These are phyloP conservation scores for Calocera cornea DNA, from an alignment of 768 basidiomycete species.

Conservation along the genomic window DNA sequence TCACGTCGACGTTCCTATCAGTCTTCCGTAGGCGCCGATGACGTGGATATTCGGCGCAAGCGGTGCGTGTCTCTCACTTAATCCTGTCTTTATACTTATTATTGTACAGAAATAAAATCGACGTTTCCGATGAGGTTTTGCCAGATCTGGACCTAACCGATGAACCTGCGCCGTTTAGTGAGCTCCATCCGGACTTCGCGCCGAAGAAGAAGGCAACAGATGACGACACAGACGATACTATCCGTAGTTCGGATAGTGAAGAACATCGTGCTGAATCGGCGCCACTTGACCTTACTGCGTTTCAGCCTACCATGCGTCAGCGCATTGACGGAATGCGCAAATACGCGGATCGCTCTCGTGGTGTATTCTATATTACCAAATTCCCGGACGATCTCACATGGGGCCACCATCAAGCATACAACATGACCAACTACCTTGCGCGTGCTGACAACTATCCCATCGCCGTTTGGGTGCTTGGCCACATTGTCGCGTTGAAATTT, in stretches of 20 bases:
- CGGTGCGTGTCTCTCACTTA: too few species aligned
- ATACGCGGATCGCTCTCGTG: background rate
- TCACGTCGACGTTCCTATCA: too few species aligned
- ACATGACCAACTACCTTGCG: background rate
- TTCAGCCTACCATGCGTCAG: background rate
- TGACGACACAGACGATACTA: too few species aligned
- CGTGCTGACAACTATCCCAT: background rate
- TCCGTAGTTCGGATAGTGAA: too few species aligned
- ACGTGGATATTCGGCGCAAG: too few species aligned
- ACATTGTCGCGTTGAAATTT: background rate
- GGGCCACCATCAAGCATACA: background rate
- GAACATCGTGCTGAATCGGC: too few species aligned
- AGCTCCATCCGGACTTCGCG: background rate
- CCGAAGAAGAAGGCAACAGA: background rate
- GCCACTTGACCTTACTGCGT: background rate
- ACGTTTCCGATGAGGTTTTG: too few species aligned
- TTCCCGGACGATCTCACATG: background rate
- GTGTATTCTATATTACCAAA: background rate
- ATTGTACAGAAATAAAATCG: too few species aligned
- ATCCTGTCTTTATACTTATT: too few species aligned
- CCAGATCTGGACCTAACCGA: too few species aligned
- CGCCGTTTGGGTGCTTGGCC: background rate
- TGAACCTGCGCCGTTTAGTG: background rate
- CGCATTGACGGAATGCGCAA: background rate
- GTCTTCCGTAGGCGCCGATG: too few species aligned